Percentiles rank a stretch among this genome's conserved stretches.
phyloP scores from a whole-genome alignment of 2,329 filamentous ascomycete species.

The Curvularia eragrostidis region DNA sequence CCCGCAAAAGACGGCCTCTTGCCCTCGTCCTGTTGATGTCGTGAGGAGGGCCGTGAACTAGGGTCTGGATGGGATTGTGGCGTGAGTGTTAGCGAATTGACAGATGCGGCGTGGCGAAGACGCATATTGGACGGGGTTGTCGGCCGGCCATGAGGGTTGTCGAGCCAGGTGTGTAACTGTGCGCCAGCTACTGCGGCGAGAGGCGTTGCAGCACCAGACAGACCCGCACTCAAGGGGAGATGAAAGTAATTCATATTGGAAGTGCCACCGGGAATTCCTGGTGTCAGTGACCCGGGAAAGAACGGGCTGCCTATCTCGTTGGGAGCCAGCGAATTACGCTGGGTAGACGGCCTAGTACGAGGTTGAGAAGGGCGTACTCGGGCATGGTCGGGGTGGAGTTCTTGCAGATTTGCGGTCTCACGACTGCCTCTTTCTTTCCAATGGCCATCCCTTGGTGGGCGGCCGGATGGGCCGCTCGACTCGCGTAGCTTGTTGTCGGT shows the following conservation, averaged over 20 bases:
- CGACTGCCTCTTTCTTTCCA: constrained; percentile 29
- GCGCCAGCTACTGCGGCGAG: constrained; percentile 80
- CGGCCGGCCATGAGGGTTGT: constrained; percentile 42
- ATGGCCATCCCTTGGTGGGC: constrained; percentile 44
- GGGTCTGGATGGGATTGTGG: constrained; percentile 56
- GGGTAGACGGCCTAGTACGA: constrained; percentile 36
- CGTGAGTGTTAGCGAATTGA: constrained; percentile 55
- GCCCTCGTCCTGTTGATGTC: constrained; percentile 46
- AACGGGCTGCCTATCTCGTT: constrained; percentile 48
- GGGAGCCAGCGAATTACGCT: constrained; percentile 40
- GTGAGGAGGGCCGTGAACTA: constrained; percentile 54
- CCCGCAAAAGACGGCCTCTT: constrained; percentile 39
- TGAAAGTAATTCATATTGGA: constrained; percentile 85
- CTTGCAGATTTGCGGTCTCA: constrained; percentile 24
- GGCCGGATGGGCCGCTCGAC: constrained; percentile 38
- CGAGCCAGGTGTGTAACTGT: constrained; percentile 63
- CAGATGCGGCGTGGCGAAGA: constrained; percentile 50
- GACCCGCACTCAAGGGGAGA: constrained; percentile 72
- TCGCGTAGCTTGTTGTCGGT: constrained; percentile 27
- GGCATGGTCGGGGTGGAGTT: constrained; percentile 25
- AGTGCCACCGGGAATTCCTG: constrained; percentile 70
- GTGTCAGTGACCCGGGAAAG: constrained; percentile 58
- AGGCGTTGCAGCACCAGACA: constrained; percentile 79
- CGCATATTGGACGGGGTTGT: constrained; percentile 46
- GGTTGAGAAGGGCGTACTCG: constrained; percentile 34